These are phyloP conservation scores for Ogataea trehalophila DNA, from an alignment of 805 yeast genomes.

Conservation along the genomic window DNA sequence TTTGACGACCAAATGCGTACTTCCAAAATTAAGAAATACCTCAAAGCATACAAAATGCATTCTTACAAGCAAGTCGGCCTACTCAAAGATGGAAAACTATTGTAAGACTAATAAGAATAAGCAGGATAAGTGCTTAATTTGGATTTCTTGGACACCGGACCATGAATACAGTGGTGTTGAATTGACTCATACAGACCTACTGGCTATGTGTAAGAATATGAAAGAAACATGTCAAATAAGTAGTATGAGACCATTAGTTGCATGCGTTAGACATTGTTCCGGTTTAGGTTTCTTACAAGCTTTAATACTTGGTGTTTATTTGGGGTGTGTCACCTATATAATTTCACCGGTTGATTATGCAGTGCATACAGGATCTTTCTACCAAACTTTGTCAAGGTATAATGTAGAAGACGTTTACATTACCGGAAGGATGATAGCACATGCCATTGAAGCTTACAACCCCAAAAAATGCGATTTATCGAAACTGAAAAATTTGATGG, in stretches of 20 bases:
- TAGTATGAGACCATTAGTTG: conserved; percentile 67
- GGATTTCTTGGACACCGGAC: conserved; percentile 72
- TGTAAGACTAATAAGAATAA: conserved; percentile 22
- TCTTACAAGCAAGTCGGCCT: conserved; percentile 30
- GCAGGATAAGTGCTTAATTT: conserved; percentile 42
- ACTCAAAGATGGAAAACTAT: conserved; percentile 38
- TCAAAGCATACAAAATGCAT: conserved; percentile 45
- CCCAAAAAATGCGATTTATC: conserved; percentile 60
- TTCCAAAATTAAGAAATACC: conserved; percentile 63
- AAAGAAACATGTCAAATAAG: conserved; percentile 89
- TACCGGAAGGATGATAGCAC: conserved; percentile 76
- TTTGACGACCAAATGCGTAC: conserved; percentile 16
- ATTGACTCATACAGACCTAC: conserved; percentile 55
- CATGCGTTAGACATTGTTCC: conserved; percentile 77
- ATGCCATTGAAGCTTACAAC: conserved; percentile 46
- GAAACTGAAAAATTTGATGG: conserved; percentile 74
- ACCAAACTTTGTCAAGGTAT: conserved; percentile 63
- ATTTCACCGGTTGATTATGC: conserved; percentile 76
- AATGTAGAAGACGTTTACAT: conserved; percentile 83
- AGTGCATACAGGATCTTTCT: conserved; percentile 66
- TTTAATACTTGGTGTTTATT: conserved; percentile 74
- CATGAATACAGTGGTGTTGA: conserved; percentile 56
- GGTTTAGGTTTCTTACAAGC: conserved; percentile 90
- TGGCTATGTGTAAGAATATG: conserved; percentile 79
- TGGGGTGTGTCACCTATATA: conserved; percentile 82